Conservation (phyloP, 768 basidiomycete species). For the Sporobolomyces roseus region DNA sequence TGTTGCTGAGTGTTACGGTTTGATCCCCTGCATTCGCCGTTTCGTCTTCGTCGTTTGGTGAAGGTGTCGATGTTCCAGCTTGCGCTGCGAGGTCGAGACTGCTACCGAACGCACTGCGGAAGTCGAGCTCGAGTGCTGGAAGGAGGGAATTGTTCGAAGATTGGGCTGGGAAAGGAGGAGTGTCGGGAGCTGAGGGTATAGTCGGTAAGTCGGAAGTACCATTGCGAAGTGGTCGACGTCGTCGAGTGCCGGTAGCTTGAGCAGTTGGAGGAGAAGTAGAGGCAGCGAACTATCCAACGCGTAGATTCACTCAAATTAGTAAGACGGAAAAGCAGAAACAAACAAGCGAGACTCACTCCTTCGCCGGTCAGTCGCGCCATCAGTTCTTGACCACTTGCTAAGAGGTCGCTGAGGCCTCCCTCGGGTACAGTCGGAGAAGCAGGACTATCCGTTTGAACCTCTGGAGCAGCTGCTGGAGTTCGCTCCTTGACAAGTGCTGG, state of each 20-base stretch:
- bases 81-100: slow-evolving; percentile 13
- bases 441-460: background rate
- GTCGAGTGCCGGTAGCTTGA: background rate
- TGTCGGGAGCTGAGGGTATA: background rate
- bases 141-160: background rate
- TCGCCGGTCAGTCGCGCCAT: slow-evolving; percentile 30
- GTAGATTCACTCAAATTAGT: too few species aligned
- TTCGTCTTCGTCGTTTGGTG: background rate
- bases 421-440: background rate
- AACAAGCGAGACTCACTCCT: slow-evolving; percentile 23
- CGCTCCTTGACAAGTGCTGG: background rate
- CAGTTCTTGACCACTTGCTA: slow-evolving; percentile 30
- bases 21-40: background rate
- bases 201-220: slow-evolving; percentile 3
- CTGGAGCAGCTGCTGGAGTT: background rate
- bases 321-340: background rate
- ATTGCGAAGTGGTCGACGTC: slow-evolving; percentile 10
- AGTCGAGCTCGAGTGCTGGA: slow-evolving; percentile 19
- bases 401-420: slow-evolving; percentile 23
- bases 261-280: slow-evolving; percentile 2
- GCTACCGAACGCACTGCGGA: slow-evolving; percentile 17
- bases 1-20: background rate
- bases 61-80: background rate
- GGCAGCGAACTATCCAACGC: background rate
- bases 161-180: too few species aligned